These are phyloP conservation scores for Amylostereum chailletii DNA, from an alignment of 1,284 basidiomycete genomes.

Conservation along the genomic window DNA sequence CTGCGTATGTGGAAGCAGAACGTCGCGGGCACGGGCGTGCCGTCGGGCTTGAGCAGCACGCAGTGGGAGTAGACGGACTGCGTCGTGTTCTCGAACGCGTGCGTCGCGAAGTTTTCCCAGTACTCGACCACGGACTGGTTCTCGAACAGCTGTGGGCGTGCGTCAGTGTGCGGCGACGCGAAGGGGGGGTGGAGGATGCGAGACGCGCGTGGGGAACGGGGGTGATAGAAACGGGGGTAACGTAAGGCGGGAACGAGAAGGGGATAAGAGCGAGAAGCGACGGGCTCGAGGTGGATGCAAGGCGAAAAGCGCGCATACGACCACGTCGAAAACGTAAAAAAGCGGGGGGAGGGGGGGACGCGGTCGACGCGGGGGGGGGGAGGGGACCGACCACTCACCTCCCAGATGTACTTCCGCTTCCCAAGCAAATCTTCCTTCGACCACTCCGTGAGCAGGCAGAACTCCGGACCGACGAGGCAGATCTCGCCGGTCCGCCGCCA, in stretches of 20 bases:
- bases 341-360: neutral
- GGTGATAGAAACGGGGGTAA: neutral
- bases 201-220: conserved; percentile 1
- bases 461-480: conserved; percentile 92
- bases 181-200: conserved; percentile 10
- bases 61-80: conserved; percentile 92
- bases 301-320: no score
- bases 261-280: neutral
- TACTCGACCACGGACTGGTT: conserved; percentile 89
- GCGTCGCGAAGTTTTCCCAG: conserved; percentile 91
- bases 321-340: no score
- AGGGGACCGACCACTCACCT: conserved; percentile 38
- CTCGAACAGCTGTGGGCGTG: conserved; percentile 60
- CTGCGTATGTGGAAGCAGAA: conserved; percentile 91
- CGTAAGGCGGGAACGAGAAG: conserved; percentile 1
- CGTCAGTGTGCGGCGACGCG: conserved; percentile 8
- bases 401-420: conserved; percentile 82
- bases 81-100: conserved; percentile 93
- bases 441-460: conserved; percentile 91
- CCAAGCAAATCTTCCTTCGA: conserved; percentile 76
- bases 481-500: conserved; percentile 98
- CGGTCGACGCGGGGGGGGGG: neutral
- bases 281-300: no score
- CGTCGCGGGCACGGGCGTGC: conserved; percentile 77
- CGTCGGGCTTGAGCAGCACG: conserved; percentile 74